Conservation (phyloP, 2,329 filamentous ascomycete genomes). For the Aureobasidium sp. region DNA sequence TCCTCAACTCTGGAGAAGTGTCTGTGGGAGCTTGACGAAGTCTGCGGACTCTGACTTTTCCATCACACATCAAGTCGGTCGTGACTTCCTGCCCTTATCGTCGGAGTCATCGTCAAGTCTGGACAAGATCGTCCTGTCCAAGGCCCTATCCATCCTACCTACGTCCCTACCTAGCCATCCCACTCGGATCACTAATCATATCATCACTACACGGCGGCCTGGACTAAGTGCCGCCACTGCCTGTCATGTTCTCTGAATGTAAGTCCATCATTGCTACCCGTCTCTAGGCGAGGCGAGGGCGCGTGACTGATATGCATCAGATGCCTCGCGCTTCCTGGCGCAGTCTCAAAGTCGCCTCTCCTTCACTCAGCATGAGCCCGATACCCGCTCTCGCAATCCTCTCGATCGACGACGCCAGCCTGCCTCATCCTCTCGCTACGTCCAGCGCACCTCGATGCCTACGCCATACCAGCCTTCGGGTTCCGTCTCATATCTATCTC, state of each 20-base stretch:
- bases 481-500: constrained; percentile 58
- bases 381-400: constrained; percentile 38
- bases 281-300: constrained; percentile 22
- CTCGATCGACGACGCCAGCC: constrained; percentile 39
- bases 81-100: background rate
- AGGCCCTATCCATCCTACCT: background rate
- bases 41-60: background rate
- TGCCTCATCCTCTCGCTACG: constrained; percentile 40
- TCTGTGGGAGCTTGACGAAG: background rate
- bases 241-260: constrained; percentile 82
- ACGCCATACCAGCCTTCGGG: constrained; percentile 70
- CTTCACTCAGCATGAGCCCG: constrained; percentile 45
- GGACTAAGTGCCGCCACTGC: background rate
- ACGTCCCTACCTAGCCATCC: background rate
- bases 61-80: background rate
- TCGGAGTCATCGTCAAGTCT: background rate
- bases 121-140: background rate
- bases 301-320: constrained; percentile 48
- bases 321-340: constrained; percentile 92
- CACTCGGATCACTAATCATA: background rate
- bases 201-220: background rate
- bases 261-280: constrained; percentile 36
- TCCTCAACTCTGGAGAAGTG: background rate
- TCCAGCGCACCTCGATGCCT: constrained; percentile 44
- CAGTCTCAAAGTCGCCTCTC: constrained; percentile 91